Evolutionary conservation across 2,329 filamentous ascomycete species (phyloP), one percentile per base, ranked within the genome.

Genomic region (Paracamarosporium sp.): DNA sequence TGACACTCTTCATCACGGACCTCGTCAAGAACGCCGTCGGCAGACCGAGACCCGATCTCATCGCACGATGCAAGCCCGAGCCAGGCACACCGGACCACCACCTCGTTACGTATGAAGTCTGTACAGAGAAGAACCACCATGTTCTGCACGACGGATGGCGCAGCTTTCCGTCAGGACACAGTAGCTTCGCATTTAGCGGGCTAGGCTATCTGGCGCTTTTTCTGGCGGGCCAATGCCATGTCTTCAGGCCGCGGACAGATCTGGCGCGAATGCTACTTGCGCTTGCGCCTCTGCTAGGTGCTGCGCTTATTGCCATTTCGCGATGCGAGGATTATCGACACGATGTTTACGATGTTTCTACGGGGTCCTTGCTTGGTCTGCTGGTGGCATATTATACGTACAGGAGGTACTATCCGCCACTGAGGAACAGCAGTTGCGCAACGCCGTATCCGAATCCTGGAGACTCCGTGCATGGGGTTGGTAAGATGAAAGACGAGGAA

Each of bases 1-100:
- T 97, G 48, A 90, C 92, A 0, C 85, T 87, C 5, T 90, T 97
- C 75, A 81, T 98, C 41, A 98, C 95, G 43, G 93, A 98, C 73
- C 72, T 80, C 27, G 84, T 98, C 72, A 99, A 99, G 78, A 97
- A 96, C 72, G 85, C 90, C 9, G 90, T 94, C 25, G 92, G 92
- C 8, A 81, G 92, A 11, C 92, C 93, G 28, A 86, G 94, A 6
- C 94, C 94, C 4, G 94, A 98, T 76, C 80, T 97, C 33, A 86
- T 98, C 40, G 88, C 90, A n/a, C 88, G 95, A 35, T 99, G 95
- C 78, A 88, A 90, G 63, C 93, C 95, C 0, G 79, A 75, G 30
- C 70, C 81, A 13, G 85, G 82, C 7, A 87, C 86, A 0, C 82
- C 86, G 0, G 77, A 77, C 50, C 79, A 87, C 62, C 68, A 77